Percentiles rank a stretch among this genome's conserved stretches.
phyloP scores from a whole-genome alignment of 768 basidiomycete genomes.

The Russula emetica region DNA sequence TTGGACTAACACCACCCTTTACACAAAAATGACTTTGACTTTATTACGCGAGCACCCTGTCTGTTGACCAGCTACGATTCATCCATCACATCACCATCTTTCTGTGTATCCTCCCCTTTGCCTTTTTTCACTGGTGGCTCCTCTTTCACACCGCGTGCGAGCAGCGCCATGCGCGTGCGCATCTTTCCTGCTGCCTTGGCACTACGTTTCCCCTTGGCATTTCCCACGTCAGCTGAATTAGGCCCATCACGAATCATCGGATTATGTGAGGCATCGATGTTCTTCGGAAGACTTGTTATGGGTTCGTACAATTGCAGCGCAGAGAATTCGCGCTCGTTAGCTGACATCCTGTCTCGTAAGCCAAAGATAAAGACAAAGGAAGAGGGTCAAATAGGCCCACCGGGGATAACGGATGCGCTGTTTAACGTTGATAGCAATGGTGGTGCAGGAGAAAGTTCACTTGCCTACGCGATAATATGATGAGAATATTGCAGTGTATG shows the following conservation, averaged over 20 bases:
- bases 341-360: slow-evolving; percentile 34
- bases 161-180: slow-evolving; percentile 28
- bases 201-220: slow-evolving; percentile 9
- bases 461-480: slow-evolving; percentile 35
- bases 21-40: background rate
- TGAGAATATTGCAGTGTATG: background rate
- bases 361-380: background rate
- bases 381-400: slow-evolving; percentile 35
- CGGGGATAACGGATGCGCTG: slow-evolving; percentile 42
- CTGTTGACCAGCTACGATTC: slow-evolving; percentile 5
- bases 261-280: slow-evolving; percentile 44
- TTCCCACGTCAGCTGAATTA: slow-evolving; percentile 24
- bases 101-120: background rate
- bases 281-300: slow-evolving; percentile 58
- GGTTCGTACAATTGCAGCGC: slow-evolving; percentile 57
- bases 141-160: slow-evolving; percentile 7
- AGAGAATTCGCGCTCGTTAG: slow-evolving; percentile 46
- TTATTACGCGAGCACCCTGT: background rate
- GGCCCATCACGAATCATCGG: slow-evolving; percentile 36
- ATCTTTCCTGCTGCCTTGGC: slow-evolving; percentile 28
- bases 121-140: slow-evolving; percentile 13
- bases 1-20: slow-evolving; percentile 26
- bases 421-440: slow-evolving; percentile 46
- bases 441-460: slow-evolving; percentile 32
- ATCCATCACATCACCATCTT: slow-evolving; percentile 15